phyloP scores from a whole-genome alignment of 2,329 filamentous ascomycete species.

The Aspergillus neoniger region DNA sequence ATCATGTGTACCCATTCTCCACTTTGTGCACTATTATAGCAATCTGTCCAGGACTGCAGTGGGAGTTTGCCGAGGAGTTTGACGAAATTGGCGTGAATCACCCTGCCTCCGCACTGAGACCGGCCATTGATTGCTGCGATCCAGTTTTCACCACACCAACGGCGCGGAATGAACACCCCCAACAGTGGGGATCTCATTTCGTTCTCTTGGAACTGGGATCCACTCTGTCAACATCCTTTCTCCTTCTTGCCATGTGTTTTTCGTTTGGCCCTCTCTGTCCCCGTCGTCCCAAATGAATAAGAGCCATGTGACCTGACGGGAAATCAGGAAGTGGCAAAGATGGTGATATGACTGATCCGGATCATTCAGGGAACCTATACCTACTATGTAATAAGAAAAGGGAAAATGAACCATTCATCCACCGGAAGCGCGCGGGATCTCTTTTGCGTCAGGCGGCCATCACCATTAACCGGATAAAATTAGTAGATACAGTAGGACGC shows the following conservation, averaged over 20 bases:
- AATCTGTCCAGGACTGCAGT: too few species aligned
- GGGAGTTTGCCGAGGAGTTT: constrained; percentile 1
- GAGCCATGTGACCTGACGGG: constrained; percentile 6
- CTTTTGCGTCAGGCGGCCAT: not conserved
- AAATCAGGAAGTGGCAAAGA: not conserved
- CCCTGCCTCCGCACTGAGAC: constrained; percentile 5
- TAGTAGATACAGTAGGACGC: not conserved
- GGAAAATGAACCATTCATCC: too few species aligned
- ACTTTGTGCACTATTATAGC: not conserved
- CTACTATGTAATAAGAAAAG: not conserved
- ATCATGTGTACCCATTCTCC: not conserved
- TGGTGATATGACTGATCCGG: not conserved
- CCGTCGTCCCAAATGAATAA: not conserved
- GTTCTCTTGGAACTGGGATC: constrained; percentile 15
- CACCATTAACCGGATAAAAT: not conserved
- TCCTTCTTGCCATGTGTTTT: constrained; percentile 23
- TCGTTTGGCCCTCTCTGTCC: constrained; percentile 6
- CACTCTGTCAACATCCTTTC: constrained; percentile 8
- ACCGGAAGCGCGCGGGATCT: constrained; percentile 1
- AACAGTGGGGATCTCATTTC: constrained; percentile 27
- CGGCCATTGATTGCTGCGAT: not conserved
- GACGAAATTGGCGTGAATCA: constrained; percentile 1
- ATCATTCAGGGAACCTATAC: not conserved
- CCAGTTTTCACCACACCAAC: constrained; percentile 17
- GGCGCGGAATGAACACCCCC: constrained; percentile 24